Base-by-base conservation (phyloP, 1,284 basidiomycete genomes). In the Entoloma clypeatum region DNA sequence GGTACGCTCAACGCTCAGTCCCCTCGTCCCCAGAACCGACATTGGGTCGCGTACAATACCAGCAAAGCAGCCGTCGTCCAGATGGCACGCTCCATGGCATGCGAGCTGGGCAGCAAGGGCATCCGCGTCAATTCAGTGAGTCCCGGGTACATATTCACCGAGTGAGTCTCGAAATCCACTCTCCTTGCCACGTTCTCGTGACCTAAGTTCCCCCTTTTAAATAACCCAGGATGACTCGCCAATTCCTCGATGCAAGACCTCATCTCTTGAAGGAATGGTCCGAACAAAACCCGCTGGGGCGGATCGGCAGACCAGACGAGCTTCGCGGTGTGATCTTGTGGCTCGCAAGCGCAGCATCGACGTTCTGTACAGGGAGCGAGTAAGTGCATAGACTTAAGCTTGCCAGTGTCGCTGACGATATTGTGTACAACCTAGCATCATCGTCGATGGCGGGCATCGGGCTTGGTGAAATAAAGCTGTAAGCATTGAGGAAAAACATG, bases 11-110 rank as follows among this genome's bases (percentile, higher is more conserved):
- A 24, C 37, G 31, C 13, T 45, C 35, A 17, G 21, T 28, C 8
- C 16, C n/a, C 21, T 11, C 10, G 31, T 39, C 16, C 42, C 7
- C 18, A 82, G 77, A 72, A 71, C 47, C 74, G 75, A 47, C 69
- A 76, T 28, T 87, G 81, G 79, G 71, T 80, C 26, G 79, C 82
- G 5, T 88, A 89, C 65, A 89, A 87, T 60, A 75, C 80, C 25
- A 81, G 77, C 61, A 91, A 91, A 66, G 74, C 82, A 2, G 87
- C 83, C 7, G 81, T 91, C 5, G 51, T 86, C 27, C 87, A 90
- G 64, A 85, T 89, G 79, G 77, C 66, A 11, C 77, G 85, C 44
- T 87, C 81, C 58, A 72, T 90, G 69, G 88, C 88, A 3, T 84
- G 82, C 57, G 89, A 92, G 57, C 78, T 87, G 37, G 85, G 86